Conservation (phyloP, 305 asterid genomes). For the Rubia peregrina region DNA sequence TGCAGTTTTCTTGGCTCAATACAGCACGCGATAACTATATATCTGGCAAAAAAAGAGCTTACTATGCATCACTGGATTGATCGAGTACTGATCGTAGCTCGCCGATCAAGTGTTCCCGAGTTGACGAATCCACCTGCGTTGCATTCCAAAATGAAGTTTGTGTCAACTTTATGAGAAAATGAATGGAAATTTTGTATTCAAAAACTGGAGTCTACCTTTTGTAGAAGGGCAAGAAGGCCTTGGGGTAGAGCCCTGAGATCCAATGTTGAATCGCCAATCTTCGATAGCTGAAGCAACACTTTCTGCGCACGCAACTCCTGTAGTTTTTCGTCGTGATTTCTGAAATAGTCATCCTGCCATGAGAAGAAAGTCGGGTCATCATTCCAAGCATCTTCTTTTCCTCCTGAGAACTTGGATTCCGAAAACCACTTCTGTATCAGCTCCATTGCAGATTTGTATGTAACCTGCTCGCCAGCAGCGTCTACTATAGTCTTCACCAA, state of each 20-base stretch:
- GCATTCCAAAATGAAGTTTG: not conserved
- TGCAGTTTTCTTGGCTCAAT: not conserved
- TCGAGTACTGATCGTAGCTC: conserved; percentile 26
- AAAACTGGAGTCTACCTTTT: conserved; percentile 37
- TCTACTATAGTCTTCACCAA: conserved; percentile 56
- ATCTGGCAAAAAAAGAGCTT: conserved; percentile 7
- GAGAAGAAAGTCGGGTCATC: conserved; percentile 63
- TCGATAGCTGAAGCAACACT: conserved; percentile 55
- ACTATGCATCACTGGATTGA: conserved; percentile 6
- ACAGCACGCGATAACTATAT: not conserved
- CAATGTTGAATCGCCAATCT: conserved; percentile 54
- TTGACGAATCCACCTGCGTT: conserved; percentile 33
- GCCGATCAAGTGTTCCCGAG: conserved; percentile 24
- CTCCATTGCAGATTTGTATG: conserved; percentile 53
- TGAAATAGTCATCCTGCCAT: conserved; percentile 59
- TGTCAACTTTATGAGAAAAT: not conserved
- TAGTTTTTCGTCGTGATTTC: conserved; percentile 61
- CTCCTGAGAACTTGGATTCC: conserved; percentile 38
- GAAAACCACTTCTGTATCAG: conserved; percentile 67
- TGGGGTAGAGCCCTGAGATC: conserved; percentile 72
- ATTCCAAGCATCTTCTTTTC: conserved; percentile 53
- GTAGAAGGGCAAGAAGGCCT: conserved; percentile 66
- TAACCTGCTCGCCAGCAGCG: conserved; percentile 68
- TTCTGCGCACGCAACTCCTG: conserved; percentile 60
- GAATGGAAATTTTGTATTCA: not conserved